Conservation (phyloP, 805 yeast species). For the Schwanniomyces yamadae region DNA sequence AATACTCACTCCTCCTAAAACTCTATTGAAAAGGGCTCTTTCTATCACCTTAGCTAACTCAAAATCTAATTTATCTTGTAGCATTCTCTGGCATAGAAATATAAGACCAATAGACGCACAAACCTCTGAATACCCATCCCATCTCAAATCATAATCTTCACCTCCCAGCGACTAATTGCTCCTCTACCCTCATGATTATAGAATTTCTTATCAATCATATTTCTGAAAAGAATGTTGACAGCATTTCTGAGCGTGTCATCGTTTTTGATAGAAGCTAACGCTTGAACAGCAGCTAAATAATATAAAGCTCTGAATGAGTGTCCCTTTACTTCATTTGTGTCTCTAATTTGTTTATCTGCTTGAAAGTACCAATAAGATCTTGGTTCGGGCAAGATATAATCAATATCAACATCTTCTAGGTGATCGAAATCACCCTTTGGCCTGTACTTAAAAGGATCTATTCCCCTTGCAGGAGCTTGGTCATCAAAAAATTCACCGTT, state of each 20-base stretch:
- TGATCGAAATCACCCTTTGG: constrained; percentile 9
- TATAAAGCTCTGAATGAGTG: constrained; percentile 22
- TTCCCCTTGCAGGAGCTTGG: constrained; percentile 15
- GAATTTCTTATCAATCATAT: constrained; percentile 19
- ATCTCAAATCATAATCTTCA: constrained; percentile 17
- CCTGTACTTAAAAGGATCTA: constrained; percentile 10
- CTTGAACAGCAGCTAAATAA: constrained; percentile 19
- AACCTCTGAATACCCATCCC: constrained; percentile 23
- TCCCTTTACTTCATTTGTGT: constrained; percentile 16
- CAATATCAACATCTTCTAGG: constrained; percentile 7
- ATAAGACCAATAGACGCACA: constrained; percentile 24
- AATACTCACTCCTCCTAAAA: constrained; percentile 22
- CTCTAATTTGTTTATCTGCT: constrained; percentile 17
- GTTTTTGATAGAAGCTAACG: constrained; percentile 13
- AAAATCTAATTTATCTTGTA: constrained; percentile 11
- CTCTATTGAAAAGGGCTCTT: constrained; percentile 19
- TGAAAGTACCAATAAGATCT: constrained; percentile 20
- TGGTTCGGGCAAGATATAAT: constrained; percentile 7
- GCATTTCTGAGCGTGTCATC: constrained; percentile 12
- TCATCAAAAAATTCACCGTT: constrained; percentile 17
- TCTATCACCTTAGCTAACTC: constrained; percentile 18
- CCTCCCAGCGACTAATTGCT: constrained; percentile 20
- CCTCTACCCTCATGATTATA: constrained; percentile 26
- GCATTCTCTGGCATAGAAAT: constrained; percentile 16
- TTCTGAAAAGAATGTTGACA: constrained; percentile 14